Evolutionary conservation across 139 green algal genomes (phyloP).

Genomic region (Chlamydomonas eustigma): DNA sequence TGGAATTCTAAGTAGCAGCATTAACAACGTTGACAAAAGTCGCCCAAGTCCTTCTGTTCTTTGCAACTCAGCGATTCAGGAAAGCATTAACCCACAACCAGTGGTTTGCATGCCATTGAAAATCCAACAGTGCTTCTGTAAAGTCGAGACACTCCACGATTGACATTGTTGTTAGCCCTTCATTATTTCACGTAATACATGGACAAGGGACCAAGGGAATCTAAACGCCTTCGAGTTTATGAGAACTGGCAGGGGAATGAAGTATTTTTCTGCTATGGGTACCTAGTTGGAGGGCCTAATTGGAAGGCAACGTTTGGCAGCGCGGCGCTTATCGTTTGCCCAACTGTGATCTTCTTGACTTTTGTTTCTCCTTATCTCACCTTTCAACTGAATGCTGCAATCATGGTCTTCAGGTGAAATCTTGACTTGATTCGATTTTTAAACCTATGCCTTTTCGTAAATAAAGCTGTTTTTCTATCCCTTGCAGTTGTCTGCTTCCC

Average conservation of each 20-base stretch:
- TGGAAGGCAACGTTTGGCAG: conserved; percentile 66
- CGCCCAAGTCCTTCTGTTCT: not conserved
- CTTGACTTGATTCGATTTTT: not conserved
- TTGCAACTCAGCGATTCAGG: not conserved
- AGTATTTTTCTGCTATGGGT: conserved; percentile 59
- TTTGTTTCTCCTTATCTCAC: conserved; percentile 63
- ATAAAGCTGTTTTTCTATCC: not conserved
- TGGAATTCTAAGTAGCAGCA: not conserved
- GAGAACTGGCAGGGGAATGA: conserved; percentile 67
- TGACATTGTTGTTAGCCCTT: too few species aligned
- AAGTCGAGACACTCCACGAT: not conserved
- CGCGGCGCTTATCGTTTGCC: conserved; percentile 54
- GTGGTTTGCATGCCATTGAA: not conserved
- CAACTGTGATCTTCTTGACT: conserved; percentile 60
- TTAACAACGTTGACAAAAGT: not conserved
- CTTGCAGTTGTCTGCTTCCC: conserved; percentile 42
- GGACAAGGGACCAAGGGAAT: too few species aligned
- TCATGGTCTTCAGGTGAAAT: conserved; percentile 47
- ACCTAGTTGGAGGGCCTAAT: conserved; percentile 64
- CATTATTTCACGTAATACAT: too few species aligned
- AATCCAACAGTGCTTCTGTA: not conserved
- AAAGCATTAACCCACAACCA: not conserved
- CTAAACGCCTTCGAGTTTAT: conserved; percentile 33
- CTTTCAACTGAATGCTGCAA: conserved; percentile 23
- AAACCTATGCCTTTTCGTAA: not conserved